Base-by-base conservation (phyloP, 2,329 filamentous ascomycete species). In the Epichloe hybrida region DNA sequence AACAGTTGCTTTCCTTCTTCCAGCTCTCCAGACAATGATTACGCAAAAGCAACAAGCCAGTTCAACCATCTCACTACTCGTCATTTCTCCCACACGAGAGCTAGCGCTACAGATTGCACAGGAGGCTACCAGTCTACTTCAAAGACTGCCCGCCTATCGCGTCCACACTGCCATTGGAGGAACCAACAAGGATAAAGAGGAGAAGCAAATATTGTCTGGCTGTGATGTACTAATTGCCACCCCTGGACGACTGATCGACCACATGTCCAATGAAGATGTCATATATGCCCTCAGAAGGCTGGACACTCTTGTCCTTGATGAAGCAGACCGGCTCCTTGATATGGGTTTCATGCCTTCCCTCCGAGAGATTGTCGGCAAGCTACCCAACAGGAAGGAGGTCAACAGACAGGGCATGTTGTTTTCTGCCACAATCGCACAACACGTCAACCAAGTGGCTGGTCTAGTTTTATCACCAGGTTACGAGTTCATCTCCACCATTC, bases 171-270 rank as follows among this genome's bases (percentile, higher is more conserved):
- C 90, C 27, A 91, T 94, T 54, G 88, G 88, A 40, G 88, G 88
- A 38, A 77, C 72, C 42, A 91, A 89, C 70, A 86, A 84, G 67
- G 66, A 86, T 61, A 72, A 76, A 53, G 84, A 88, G 62, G 84
- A 90, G 68, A 74, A 73, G 56, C 79, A 82, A 55, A 83, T 89
- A 47, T 66, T 89, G 8, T 63, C 76, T 40, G 86, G 86, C 35
- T 91, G 86, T 62, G 81, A 93, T 59, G 81, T 94, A 45, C 72
- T 94, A 31, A 84, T 94, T 45, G 86, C 85, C 12, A 93, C 88
- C 0, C 88, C 87, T 0, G 87, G 88, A 21, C 81, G 88, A 41
- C 72, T 94, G 9, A 70, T 87, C 11, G 88, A 94, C 63, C 87
- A 93, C 60, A 72, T 94, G 45, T 79, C 84, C 56, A 85, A 84